Conservation (phyloP, 441 rosid species). For the Populus hybrid region DNA sequence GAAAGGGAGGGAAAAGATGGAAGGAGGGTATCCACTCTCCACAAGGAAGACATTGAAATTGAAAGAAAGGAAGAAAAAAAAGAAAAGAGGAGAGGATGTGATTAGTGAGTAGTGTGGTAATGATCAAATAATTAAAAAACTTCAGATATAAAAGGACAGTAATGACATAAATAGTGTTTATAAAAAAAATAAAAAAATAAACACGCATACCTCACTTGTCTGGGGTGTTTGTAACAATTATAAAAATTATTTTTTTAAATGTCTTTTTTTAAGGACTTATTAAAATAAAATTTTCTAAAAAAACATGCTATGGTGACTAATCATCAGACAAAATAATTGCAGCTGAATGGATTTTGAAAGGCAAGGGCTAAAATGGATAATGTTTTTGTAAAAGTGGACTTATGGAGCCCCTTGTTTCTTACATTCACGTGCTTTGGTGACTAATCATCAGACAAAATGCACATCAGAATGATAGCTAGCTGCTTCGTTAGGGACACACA, state of each 20-base stretch:
- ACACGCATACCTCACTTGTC: background rate
- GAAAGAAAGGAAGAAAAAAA: background rate
- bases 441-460: conserved; percentile 36
- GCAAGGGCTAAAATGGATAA: conserved; percentile 2
- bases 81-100: background rate
- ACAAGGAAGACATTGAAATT: background rate
- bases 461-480: conserved; percentile 12
- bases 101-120: background rate
- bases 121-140: conserved; percentile 22
- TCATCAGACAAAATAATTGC: conserved; percentile 13
- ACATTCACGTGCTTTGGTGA: conserved; percentile 32
- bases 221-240: too few relatives aligned
- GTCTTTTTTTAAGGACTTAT: too few relatives aligned
- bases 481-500: conserved; percentile 5
- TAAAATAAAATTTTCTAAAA: too few relatives aligned
- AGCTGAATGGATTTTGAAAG: conserved; percentile 15
- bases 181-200: background rate
- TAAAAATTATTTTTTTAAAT: too few relatives aligned
- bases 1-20: too few relatives aligned
- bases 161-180: conserved; percentile 14
- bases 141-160: background rate
- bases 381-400: conserved; percentile 18
- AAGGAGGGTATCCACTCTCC: background rate
- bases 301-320: too few relatives aligned
- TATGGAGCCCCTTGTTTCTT: conserved; percentile 10